phyloP scores from a whole-genome alignment of 164 flowering plant genomes.

The Chloranthus sessilifolius region DNA sequence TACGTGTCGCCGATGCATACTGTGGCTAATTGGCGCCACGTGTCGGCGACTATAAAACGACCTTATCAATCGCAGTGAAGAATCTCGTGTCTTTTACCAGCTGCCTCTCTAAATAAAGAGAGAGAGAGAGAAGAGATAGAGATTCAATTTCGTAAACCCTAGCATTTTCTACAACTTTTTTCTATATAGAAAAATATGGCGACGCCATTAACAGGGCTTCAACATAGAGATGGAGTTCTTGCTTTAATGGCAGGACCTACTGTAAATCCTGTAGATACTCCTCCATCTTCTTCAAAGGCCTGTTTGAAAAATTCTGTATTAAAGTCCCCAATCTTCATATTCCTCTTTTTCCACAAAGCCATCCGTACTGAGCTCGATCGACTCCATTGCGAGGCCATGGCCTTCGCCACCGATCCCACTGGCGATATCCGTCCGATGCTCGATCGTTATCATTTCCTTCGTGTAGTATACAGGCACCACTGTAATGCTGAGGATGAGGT shows the following conservation, averaged over 20 bases:
- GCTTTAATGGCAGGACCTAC: conserved; percentile 44
- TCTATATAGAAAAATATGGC: conserved; percentile 45
- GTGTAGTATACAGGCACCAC: conserved; percentile 76
- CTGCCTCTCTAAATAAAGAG: background rate
- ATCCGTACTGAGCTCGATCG: conserved; percentile 75
- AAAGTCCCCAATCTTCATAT: conserved; percentile 73
- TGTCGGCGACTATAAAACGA: conserved; percentile 11
- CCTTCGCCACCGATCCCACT: conserved; percentile 37
- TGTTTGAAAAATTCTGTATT: conserved; percentile 26
- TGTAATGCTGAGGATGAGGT: conserved; percentile 97
- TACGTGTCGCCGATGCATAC: background rate
- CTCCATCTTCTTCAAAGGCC: conserved; percentile 16
- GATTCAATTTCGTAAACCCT: too few relatives aligned
- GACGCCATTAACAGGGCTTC: conserved; percentile 57
- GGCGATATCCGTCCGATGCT: conserved; percentile 43
- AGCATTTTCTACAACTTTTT: conserved; percentile 3
- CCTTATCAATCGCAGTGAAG: conserved; percentile 15
- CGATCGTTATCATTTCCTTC: conserved; percentile 54
- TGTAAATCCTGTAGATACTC: conserved; percentile 34
- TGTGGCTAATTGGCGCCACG: conserved; percentile 18
- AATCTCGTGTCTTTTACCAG: conserved; percentile 6
- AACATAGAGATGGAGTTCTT: conserved; percentile 38
- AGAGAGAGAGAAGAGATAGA: conserved; percentile 6
- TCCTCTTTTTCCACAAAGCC: conserved; percentile 83
- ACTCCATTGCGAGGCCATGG: conserved; percentile 61